phyloP scores from a whole-genome alignment of 2,329 filamentous ascomycete genomes.

The Colletotrichum sojae region DNA sequence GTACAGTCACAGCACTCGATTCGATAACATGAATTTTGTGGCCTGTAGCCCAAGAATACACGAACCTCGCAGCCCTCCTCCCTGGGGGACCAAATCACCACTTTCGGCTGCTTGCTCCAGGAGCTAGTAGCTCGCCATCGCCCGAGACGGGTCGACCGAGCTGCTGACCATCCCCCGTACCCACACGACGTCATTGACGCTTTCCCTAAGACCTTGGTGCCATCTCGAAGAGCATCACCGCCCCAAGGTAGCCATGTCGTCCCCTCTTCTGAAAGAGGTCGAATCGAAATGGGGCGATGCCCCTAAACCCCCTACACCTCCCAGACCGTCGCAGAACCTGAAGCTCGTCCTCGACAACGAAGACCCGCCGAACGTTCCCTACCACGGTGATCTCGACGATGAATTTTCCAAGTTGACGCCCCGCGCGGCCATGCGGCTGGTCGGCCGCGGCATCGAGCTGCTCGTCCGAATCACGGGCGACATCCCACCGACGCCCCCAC shows the following conservation, averaged over 20 bases:
- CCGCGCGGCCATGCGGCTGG: constrained; percentile 81
- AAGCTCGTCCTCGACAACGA: constrained; percentile 47
- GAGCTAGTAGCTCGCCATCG: constrained; percentile 19
- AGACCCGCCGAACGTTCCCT: constrained; percentile 46
- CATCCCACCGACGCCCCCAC: constrained; percentile 83
- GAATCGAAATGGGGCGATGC: constrained; percentile 43
- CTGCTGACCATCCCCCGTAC: not conserved
- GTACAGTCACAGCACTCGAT: constrained; percentile 15
- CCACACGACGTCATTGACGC: constrained; percentile 8
- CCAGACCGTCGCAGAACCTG: constrained; percentile 57
- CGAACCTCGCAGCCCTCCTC: constrained; percentile 15
- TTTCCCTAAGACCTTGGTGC: constrained; percentile 8
- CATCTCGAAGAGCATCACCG: constrained; percentile 10
- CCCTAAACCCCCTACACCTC: constrained; percentile 57
- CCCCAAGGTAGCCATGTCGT: constrained; percentile 17
- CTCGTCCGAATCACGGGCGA: constrained; percentile 83
- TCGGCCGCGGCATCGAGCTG: constrained; percentile 80
- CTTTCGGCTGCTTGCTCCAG: not conserved
- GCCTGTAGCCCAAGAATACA: constrained; percentile 16
- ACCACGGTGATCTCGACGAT: constrained; percentile 53
- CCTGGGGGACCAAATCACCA: not conserved
- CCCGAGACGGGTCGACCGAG: constrained; percentile 9
- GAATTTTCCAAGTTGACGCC: constrained; percentile 82
- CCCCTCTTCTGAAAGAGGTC: not conserved
- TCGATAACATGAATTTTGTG: constrained; percentile 33